Evolutionary conservation across 1,139 yeast genomes (phyloP).

Genomic region (Geotrichum siamense): DNA sequence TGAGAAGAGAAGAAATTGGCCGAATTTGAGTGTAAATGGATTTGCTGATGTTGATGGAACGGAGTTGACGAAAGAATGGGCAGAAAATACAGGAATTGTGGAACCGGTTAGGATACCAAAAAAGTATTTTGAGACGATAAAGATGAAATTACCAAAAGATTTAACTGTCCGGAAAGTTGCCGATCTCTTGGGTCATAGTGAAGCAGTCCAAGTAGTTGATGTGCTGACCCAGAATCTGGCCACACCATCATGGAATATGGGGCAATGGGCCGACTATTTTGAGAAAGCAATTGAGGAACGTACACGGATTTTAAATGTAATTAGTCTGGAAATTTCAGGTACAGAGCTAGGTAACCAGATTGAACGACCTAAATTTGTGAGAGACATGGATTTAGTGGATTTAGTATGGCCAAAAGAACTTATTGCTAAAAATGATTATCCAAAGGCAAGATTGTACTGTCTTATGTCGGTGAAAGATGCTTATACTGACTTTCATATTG

Average conservation of each 20-base stretch:
- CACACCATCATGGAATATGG: slow-evolving; percentile 56
- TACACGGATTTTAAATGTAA: slow-evolving; percentile 70
- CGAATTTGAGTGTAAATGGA: slow-evolving; percentile 15
- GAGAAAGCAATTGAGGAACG: slow-evolving; percentile 41
- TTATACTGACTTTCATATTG: slow-evolving; percentile 85
- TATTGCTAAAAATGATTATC: slow-evolving; percentile 31
- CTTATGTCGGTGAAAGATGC: slow-evolving; percentile 78
- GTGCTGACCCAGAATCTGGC: slow-evolving; percentile 66
- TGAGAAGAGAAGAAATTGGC: slow-evolving; percentile 15
- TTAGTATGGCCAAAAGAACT: slow-evolving; percentile 48
- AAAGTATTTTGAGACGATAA: slow-evolving; percentile 34
- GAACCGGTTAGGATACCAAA: slow-evolving; percentile 39
- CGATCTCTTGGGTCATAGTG: slow-evolving; percentile 54
- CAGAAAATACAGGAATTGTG: slow-evolving; percentile 30
- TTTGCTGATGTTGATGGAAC: slow-evolving; percentile 29
- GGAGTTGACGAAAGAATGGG: slow-evolving; percentile 39
- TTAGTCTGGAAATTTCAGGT: slow-evolving; percentile 68
- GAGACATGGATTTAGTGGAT: slow-evolving; percentile 62
- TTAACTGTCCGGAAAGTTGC: slow-evolving; percentile 53
- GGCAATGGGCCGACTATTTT: slow-evolving; percentile 70
- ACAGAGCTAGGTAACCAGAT: slow-evolving; percentile 47
- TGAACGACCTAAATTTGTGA: slow-evolving; percentile 58
- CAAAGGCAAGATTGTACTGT: slow-evolving; percentile 77
- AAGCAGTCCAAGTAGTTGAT: slow-evolving; percentile 78
- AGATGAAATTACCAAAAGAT: slow-evolving; percentile 40